Base-by-base conservation (phyloP, 495 filamentous ascomycete genomes). In the Aspergillus bertholletiae region DNA sequence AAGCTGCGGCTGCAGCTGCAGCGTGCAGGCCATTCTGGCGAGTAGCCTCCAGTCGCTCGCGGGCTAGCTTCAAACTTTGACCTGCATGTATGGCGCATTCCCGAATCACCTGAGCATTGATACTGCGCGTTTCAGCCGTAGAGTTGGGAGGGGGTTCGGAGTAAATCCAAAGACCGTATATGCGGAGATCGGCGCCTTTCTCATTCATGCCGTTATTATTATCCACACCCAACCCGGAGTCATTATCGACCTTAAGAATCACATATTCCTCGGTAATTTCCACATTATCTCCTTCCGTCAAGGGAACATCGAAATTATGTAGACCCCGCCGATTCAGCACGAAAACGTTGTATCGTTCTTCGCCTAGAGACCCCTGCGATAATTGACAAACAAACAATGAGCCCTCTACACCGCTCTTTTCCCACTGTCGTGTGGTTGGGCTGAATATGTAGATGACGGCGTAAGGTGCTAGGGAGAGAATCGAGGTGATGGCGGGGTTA, bases 371-470 rank as follows among this genome's bases (percentile, higher is more conserved):
- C 3, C 70, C 69, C 13, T 72, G 66, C 5, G 75, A 65, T 50
- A 84, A 80, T 50, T 85, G 75, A 74, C 86, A 92, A 34, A 95
- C 79, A 71, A 96, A 96, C 40, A 96, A 74, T 3, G 86, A 86
- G 43, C 92, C 92, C 68, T 95, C 90, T 15, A 89, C 74, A 34
- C 81, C 84, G 39, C 74, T 76, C 67, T 90, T 93, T 60, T 93
- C 86, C 92, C 92, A 96, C 52, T 75, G 69, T 46, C 78, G 66
- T 4, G 79, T 69, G 3, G 75, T 69, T 20, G 81, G 77, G 35
- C 73, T 78, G 72, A 93, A 93, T 60, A 76, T 74, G 74, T 96
- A 96, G 49, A 96, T 78, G 8, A 90, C 86, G 41, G 84, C 84
- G 65, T 89, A 91, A 23, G 87, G 84, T 18, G 89, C 89, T 55